These are phyloP conservation scores for Ganoderma boninense DNA, from an alignment of 1,284 basidiomycete genomes.

Conservation along the genomic window DNA sequence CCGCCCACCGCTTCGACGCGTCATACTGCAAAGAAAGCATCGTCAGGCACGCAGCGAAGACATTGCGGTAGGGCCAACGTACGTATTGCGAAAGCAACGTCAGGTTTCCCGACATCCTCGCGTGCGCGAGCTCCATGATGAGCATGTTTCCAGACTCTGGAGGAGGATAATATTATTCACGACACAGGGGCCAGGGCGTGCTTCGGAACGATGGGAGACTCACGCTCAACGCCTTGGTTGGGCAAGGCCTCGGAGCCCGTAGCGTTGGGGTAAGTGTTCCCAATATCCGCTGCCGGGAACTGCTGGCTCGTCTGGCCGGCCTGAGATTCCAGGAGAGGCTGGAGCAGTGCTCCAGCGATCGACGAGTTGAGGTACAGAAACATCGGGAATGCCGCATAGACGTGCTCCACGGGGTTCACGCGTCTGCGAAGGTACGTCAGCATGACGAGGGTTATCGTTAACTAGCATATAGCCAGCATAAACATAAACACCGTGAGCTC, in stretches of 20 bases:
- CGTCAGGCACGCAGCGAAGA: too few species aligned
- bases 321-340: slow-evolving; percentile 55
- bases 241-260: slow-evolving; percentile 13
- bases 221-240: slow-evolving; percentile 23
- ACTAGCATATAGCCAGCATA: not conserved
- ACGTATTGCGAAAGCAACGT: slow-evolving; percentile 62
- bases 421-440: slow-evolving; percentile 23
- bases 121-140: slow-evolving; percentile 73
- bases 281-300: slow-evolving; percentile 53
- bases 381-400: slow-evolving; percentile 57
- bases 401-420: slow-evolving; percentile 55
- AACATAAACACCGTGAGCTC: too few species aligned
- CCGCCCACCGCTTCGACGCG: slow-evolving; percentile 73
- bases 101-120: slow-evolving; percentile 63
- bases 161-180: too few species aligned
- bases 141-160: slow-evolving; percentile 77
- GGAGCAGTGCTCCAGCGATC: slow-evolving; percentile 50
- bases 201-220: not conserved
- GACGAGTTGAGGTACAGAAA: slow-evolving; percentile 56
- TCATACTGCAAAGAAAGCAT: slow-evolving; percentile 47
- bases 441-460: not conserved
- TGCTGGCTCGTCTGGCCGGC: slow-evolving; percentile 34
- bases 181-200: too few species aligned
- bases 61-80: too few species aligned
- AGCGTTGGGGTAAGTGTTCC: slow-evolving; percentile 35